These are phyloP conservation scores for Corymbia citriodora DNA, from an alignment of 441 rosid species.

Conservation along the genomic window DNA sequence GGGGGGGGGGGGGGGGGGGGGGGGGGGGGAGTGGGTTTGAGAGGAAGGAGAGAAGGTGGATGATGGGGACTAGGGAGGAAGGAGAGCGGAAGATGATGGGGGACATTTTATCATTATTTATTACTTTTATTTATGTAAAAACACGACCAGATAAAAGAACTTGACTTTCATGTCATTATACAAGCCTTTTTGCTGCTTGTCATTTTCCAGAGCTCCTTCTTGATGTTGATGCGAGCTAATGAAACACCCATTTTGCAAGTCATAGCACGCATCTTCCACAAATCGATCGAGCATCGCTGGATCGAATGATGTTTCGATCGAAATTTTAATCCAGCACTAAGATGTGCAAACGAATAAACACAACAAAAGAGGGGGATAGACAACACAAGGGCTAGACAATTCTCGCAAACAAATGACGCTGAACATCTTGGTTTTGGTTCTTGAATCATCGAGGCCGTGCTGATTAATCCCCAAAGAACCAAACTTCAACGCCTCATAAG, in stretches of 20 bases:
- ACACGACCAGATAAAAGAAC: not conserved
- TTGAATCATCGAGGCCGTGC: not conserved
- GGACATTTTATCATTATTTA: not conserved
- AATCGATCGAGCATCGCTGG: accelerated
- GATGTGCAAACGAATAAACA: not conserved
- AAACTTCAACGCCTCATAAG: not conserved
- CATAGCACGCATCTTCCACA: not conserved
- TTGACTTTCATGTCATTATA: not conserved
- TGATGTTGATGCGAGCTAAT: not conserved
- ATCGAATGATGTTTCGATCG: not conserved
- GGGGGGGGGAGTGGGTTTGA: no score
- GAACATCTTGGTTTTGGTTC: not conserved
- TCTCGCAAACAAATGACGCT: not conserved
- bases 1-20: no score
- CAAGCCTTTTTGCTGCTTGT: not conserved
- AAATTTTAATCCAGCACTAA: not conserved
- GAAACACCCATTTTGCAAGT: not conserved
- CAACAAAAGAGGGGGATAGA: not conserved
- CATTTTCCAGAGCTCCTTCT: not conserved
- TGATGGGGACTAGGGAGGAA: not conserved
- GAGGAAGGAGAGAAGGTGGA: not conserved
- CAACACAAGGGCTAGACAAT: not conserved
- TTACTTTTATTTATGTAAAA: not conserved
- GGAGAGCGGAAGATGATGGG: not conserved
- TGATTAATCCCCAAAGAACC: not conserved